Evolutionary conservation across 1,284 basidiomycete genomes (phyloP).

Genomic region (Rhizoctonia solani): DNA sequence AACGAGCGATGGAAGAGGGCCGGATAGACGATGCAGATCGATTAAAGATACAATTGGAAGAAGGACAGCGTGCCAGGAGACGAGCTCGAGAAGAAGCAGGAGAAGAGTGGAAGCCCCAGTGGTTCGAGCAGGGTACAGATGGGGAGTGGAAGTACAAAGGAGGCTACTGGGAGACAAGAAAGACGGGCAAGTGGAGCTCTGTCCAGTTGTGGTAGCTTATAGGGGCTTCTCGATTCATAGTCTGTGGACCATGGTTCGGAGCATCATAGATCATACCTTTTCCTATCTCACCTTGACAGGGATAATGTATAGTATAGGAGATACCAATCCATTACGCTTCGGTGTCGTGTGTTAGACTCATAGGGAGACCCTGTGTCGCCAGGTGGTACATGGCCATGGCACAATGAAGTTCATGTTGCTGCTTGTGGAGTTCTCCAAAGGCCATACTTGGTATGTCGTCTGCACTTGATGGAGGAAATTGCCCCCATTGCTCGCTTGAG

Average conservation of each 20-base stretch:
- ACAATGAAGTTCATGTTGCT: conserved; percentile 11
- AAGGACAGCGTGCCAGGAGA: conserved; percentile 48
- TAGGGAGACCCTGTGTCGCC: conserved; percentile 10
- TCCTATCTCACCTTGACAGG: background rate
- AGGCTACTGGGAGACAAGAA: conserved; percentile 81
- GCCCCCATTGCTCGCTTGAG: background rate
- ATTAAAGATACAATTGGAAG: conserved; percentile 77
- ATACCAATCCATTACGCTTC: background rate
- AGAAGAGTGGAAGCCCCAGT: conserved; percentile 63
- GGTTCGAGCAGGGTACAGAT: conserved; percentile 61
- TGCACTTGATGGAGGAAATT: background rate
- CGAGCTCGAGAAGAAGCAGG: conserved; percentile 60
- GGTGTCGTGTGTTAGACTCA: background rate
- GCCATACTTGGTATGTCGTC: background rate
- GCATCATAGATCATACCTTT: background rate
- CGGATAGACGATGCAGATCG: conserved; percentile 74
- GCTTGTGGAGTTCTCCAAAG: conserved; percentile 1
- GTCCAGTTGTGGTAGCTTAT: conserved; percentile 14
- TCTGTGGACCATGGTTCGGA: too few relatives aligned
- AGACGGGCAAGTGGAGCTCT: conserved; percentile 41
- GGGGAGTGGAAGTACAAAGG: conserved; percentile 75
- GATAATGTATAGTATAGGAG: background rate
- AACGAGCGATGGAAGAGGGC: conserved; percentile 84
- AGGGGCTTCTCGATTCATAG: too few relatives aligned
- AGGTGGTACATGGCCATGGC: conserved; percentile 11